Evolutionary conservation across 129 eudicot species (phyloP), one percentile per base, ranked within the genome.

Genomic region (Lactuca saligna): DNA sequence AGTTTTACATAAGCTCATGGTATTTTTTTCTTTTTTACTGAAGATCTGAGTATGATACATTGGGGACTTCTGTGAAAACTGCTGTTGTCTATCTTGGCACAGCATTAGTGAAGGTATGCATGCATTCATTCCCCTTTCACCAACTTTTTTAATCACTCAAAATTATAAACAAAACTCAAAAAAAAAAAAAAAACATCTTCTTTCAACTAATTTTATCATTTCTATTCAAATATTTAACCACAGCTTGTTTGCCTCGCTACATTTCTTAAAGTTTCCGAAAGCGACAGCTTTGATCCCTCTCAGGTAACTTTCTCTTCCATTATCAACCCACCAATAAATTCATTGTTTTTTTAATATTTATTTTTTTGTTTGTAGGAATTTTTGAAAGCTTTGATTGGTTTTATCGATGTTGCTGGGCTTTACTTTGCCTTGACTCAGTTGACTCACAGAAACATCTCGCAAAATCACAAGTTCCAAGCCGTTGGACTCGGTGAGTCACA

Each of bases 171-270:
- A 65, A 50, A 56, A 57, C 29, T 57, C 33, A 49, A 61, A 33
- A 12, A 12, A 16, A 32, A 54, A 49, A 61, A 33, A 12, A 12
- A 16, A 32, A 54, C 46, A 33, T 65, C 29, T 57, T 44, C 34
- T 25, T 8, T 66, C 39, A 68, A 59, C 71, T 57, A 39, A 39
- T 56, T 49, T 10, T 54, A 54, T 41, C 13, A 11, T 48, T 76
- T 51, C 31, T 75, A 16, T n/a, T 7, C 57, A 7, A 12, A 67
- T 59, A 50, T 61, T 37, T 62, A 61, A 46, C 15, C 51, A 46
- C 96, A 91, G 99, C 93, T 93, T 57, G 97, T 93, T 69, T 89
- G 97, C 73, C 82, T 93, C 46, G 99, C 99, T 59, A 93, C 99
- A 35, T 93, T 89, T 75, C 97, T 93, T 11, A 93, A 93, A 46